Evolutionary conservation across 176 grass and related monocot genomes (phyloP), one percentile per base, ranked within the genome.

Genomic region (Ensete glaucum): DNA sequence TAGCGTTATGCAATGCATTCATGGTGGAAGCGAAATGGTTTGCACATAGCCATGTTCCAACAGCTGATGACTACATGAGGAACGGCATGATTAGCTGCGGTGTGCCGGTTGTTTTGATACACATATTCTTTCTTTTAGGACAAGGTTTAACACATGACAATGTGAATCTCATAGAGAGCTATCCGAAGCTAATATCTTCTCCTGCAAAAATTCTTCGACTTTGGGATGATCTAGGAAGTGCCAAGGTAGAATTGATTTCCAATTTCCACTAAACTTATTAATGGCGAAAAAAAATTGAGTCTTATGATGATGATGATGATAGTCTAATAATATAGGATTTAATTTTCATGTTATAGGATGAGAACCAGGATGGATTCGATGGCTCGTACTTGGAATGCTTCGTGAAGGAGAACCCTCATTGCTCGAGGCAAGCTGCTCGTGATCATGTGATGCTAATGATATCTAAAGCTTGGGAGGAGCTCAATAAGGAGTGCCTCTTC

Each of bases 141-240:
- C 72, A 79, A 52, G 79, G 78, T 16, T 0, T 69, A 0, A 54
- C 23, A 25, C 62, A 27, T 9, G 53, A 81, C 14, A 79, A 49
- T 0, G 17, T 54, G 11, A 2, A 80, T 4, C 25, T 80, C 25
- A 16, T 9, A 2, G 82, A 77, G 5, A 67, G 69, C n/a, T 53
- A 67, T 9, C 72, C 74, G 4, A 10, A 51, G 1, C 9, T 82
- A 7, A 51, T 89, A 13, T 85, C 87, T 62, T 85, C 55, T 73
- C 60, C 75, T 0, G 80, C 87, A 3, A 92, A 77, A 73, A 92
- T 96, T 54, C 73, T 92, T 14, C 79, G 89, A 7, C 89, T 96
- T 17, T 84, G 69, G 73, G 85, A 96, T 76, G 87, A 96, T 68
- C 70, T 96, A 65, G 89, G 85, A 11, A 92, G 78, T 78, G 92